Conservation (phyloP, 768 basidiomycete genomes). For the Boletus pseudo-olivaceus region DNA sequence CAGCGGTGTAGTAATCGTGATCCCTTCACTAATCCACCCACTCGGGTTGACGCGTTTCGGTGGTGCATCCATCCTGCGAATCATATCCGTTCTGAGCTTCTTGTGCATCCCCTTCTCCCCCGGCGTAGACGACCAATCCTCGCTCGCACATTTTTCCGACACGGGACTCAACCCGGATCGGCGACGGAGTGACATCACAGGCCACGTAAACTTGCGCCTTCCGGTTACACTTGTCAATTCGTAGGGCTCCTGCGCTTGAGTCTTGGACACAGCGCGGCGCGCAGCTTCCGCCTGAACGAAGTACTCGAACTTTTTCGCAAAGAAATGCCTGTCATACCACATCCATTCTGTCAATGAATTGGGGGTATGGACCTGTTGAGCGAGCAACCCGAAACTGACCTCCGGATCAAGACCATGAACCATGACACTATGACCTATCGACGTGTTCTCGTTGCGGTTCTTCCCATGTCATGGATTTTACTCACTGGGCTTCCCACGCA, state of each 20-base stretch:
- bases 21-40: constrained; percentile 60
- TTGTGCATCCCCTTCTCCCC: constrained; percentile 24
- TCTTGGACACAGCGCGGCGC: constrained; percentile 21
- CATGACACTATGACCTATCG: constrained; percentile 73
- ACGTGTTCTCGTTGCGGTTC: neutral
- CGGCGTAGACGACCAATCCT: constrained; percentile 13
- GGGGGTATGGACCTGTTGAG: neutral
- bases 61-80: constrained; percentile 64
- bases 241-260: constrained; percentile 19
- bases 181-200: constrained; percentile 32
- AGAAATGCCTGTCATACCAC: constrained; percentile 52
- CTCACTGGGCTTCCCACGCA: constrained; percentile 69
- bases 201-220: constrained; percentile 23
- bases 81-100: constrained; percentile 67
- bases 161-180: constrained; percentile 27
- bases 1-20: constrained; percentile 24
- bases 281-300: constrained; percentile 46
- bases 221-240: constrained; percentile 18
- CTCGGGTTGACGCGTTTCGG: constrained; percentile 72
- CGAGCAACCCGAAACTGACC: constrained; percentile 35
- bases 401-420: constrained; percentile 77
- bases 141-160: constrained; percentile 17
- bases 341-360: neutral
- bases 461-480: constrained; percentile 5
- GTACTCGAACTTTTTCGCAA: constrained; percentile 63